Evolutionary conservation across 1,284 basidiomycete species (phyloP), one percentile per base, ranked within the genome.

Genomic region (Ustilago esculenta): DNA sequence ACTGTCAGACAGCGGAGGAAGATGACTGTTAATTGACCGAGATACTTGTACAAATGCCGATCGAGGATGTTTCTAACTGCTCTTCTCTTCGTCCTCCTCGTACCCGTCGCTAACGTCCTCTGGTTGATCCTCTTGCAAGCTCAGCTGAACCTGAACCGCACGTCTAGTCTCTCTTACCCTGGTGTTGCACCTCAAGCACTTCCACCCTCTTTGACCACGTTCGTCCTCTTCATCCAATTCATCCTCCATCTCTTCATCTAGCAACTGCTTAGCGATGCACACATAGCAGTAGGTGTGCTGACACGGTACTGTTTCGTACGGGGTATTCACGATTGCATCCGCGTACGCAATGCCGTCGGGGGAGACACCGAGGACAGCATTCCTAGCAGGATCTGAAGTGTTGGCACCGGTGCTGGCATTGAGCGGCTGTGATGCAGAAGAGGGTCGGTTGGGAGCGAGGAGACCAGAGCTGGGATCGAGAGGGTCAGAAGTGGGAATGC

Each of bases 261-360:
- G 46, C 39, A 82, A 52, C 52, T 73, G 66, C 17, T 54, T 68
- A 4, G 75, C 61, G 23, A 81, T 70, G 57, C 80, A 82, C 27
- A 72, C 66, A 46, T 82, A 82, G 68, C 80, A 82, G 53, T 82
- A 82, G 11, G 32, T 24, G 18, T 75, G 60, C 1, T 60, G 50
- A 46, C 81, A 82, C 17, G 76, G 76, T n/a, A 72, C 41, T n/a
- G 73, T 72, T 30, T 61, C 54, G 61, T 82, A 82, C 2, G 81
- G 63, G 6, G 70, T 72, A 15, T 72, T 70, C 4, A 70, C 52
- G 36, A 72, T 56, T 7, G 77, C 74, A 32, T 76, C 74, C 15
- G 76, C 69, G 43, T 79, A 80, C 7, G 64, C 54, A 11, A 81
- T 63, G 3, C 79, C 79, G 23, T 67, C 70, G 0, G 75, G 64